Base-by-base conservation (phyloP, 2,329 filamentous ascomycete genomes). In the Cordyceps militaris region DNA sequence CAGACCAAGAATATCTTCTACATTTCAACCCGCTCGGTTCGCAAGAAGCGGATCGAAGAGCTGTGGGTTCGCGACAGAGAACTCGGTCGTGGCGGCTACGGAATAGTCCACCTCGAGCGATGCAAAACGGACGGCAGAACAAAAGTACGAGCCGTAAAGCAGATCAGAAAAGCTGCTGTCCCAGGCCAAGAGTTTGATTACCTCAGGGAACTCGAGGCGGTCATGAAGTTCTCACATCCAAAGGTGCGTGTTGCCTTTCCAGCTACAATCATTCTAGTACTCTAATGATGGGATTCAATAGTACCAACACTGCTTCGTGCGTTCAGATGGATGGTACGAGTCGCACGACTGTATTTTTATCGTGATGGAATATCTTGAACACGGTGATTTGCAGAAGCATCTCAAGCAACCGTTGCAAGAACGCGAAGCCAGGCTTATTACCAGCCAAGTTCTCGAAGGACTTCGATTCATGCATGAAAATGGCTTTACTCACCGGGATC, bases 401-500 rank as follows among this genome's bases (percentile, higher is more conserved):
- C 28, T 63, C 4, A 42, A 19, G 23, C 32, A 23, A 19, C 50
- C 52, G 11, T 42, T 60, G 3, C 44, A 56, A 3, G 63, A 56
- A 38, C 34, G 23, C 8, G 36, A 61, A 21, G 56, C 48, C 7
- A 56, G 54, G 30, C 40, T 56, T 19, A 56, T 64, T 42, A 38
- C 59, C 3, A 34, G 19, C 16, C 60, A 61, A 26, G 42, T 65
- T 8, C 36, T 62, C 9, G 60, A 61, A 32, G 63, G 59, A 1
- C 38, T 65, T 19, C 34, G 23, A 4, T 60, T 58, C 21, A 64
- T 65, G 62, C 63, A 64, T 23, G 50, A 50, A 5, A 63, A 57
- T 10, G 58, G 58, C 4, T 63, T 64, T 32, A 60, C 58, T 24
- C 63, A 65, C 42, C 58, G 62, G 23, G 63, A 64, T 28, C 43